Evolutionary conservation across 2,329 filamentous ascomycete species (phyloP), one percentile per base, ranked within the genome.

Genomic region (Colletotrichum sansevieriae): DNA sequence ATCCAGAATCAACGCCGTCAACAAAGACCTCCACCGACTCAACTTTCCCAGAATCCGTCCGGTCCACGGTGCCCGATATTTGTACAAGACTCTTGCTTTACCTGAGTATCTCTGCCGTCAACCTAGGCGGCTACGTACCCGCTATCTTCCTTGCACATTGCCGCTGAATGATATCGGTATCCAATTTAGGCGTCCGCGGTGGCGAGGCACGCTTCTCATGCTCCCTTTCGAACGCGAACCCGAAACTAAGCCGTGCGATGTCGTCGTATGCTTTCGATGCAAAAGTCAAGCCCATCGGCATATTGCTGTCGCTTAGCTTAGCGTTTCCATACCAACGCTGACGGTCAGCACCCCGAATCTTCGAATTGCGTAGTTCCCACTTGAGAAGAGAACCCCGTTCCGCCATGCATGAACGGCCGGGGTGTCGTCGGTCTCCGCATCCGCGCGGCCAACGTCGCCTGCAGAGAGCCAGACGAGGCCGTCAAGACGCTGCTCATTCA

Each of bases 321-420:
- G 61, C 20, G 72, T 61, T 3, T 75, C 75, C 75, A 76, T 77
- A 1, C 73, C 72, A 4, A 77, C 68, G 2, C 71, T 73, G 9
- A 78, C 71, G 3, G 69, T 73, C 0, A 75, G 75, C 11, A 77
- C 71, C 12, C 76, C 76, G 10, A 75, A 54, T 60, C 76, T 74
- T 4, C 73, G 71, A 18, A 77, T 54, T 3, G 72, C 72, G 8
- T 73, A 65, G 58, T 72, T 72, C 3, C 70, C 71, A n/a, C 63
- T 70, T 1, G 67, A 68, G 41, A 60, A 70, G 43, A 60, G 58
- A 11, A 69, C 68, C 2, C 70, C 68, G 37, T 66, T 63, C 5
- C 52, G 44, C 58, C 58, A 64, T 4, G 70, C 18, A 8, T 55
- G 63, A 80, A 94, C 37, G 92, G 61, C 51, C 12, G 52, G 39